These are phyloP conservation scores for Rehmannia glutinosa DNA, from an alignment of 257 asterid genomes.

Conservation along the genomic window DNA sequence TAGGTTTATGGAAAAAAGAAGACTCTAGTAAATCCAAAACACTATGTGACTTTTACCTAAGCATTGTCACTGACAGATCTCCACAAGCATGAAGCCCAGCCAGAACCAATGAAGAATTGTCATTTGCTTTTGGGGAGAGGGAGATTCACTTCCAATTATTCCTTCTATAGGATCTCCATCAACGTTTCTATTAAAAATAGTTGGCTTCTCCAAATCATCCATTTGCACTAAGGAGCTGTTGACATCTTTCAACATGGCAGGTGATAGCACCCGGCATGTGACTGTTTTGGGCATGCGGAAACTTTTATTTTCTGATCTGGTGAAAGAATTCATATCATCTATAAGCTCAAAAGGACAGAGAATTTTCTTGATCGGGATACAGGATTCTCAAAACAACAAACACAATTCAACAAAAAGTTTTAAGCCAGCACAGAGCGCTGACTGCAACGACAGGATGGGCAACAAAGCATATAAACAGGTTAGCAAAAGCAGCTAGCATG, in stretches of 20 bases:
- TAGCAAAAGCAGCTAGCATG: not conserved
- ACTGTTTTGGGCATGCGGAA: conserved; percentile 63
- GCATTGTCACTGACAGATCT: conserved; percentile 93
- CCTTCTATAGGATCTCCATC: conserved; percentile 24
- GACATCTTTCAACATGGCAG: conserved; percentile 52
- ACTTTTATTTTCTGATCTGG: conserved; percentile 41
- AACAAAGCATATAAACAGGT: not conserved
- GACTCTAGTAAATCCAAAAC: conserved; percentile 8
- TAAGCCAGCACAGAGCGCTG: not conserved
- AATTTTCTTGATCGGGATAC: conserved; percentile 8
- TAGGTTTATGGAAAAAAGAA: not conserved
- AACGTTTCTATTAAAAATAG: conserved; percentile 8
- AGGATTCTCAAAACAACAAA: not conserved
- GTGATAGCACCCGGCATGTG: conserved; percentile 68
- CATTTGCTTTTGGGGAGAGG: conserved; percentile 22
- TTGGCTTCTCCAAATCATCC: conserved; percentile 28
- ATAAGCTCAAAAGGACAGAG: conserved; percentile 6
- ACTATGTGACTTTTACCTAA: conserved; percentile 50
- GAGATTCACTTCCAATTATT: conserved; percentile 17
- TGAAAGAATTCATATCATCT: conserved; percentile 15
- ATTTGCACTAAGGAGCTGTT: conserved; percentile 41
- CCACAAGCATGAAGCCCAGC: conserved; percentile 99
- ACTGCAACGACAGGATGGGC: not conserved
- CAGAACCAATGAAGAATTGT: conserved; percentile 52
- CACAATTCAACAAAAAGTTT: not conserved